Evolutionary conservation across 2,329 filamentous ascomycete species (phyloP).

Genomic region (Alternaria sp.): DNA sequence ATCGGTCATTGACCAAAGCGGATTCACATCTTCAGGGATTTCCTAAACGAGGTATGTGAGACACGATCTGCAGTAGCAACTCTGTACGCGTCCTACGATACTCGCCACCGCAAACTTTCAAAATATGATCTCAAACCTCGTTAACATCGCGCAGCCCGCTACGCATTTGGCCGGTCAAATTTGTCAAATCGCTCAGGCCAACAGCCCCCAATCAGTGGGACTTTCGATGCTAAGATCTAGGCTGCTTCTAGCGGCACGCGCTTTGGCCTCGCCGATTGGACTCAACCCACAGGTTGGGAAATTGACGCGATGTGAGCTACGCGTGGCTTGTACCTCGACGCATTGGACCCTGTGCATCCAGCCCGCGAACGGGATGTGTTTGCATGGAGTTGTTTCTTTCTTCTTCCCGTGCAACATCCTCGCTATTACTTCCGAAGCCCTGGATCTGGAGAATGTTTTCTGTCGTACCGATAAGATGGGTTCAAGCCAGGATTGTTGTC

Average conservation of each 20-base stretch:
- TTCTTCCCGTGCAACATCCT: slow-evolving; percentile 5
- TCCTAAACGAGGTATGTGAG: not conserved
- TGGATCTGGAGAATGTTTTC: not conserved
- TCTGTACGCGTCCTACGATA: not conserved
- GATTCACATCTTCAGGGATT: not conserved
- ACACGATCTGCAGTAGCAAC: not conserved
- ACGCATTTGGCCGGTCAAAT: not conserved
- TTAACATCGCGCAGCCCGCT: not conserved
- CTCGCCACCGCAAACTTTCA: not conserved
- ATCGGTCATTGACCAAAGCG: not conserved
- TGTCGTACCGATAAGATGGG: slow-evolving; percentile 2
- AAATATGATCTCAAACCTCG: not conserved
- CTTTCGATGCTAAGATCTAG: not conserved
- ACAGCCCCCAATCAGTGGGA: not conserved
- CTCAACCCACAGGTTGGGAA: slow-evolving; percentile 1
- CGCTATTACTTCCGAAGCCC: slow-evolving; percentile 1
- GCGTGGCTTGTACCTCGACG: not conserved
- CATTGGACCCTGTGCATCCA: slow-evolving; percentile 6
- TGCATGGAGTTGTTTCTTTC: slow-evolving; percentile 7
- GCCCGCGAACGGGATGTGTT: not conserved
- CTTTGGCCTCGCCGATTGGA: slow-evolving; percentile 12
- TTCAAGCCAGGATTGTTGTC: not conserved
- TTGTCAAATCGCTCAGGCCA: not conserved
- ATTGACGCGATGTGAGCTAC: not conserved
- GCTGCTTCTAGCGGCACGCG: slow-evolving; percentile 6